Percentiles rank a stretch among this genome's conserved stretches.
Evolutionary conservation across 106 monocot species (phyloP).

Genomic region (Apostasia shenzhenica): DNA sequence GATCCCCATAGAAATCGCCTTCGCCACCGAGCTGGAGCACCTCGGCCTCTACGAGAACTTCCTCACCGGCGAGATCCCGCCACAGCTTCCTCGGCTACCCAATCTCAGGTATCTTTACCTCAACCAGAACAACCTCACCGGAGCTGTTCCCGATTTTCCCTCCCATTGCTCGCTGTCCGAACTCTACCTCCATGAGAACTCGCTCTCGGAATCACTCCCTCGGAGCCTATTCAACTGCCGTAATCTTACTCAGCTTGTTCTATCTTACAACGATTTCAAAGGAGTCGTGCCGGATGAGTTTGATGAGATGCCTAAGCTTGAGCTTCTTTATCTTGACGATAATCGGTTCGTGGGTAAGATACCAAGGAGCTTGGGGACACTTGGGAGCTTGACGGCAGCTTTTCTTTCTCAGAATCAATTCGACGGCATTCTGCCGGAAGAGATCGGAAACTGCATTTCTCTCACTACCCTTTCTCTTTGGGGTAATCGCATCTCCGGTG

Average conservation of each 20-base stretch:
- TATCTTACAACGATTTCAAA: slow-evolving; percentile 28
- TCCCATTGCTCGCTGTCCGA: slow-evolving; percentile 16
- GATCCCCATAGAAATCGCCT: slow-evolving; percentile 32
- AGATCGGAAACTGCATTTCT: slow-evolving; percentile 24
- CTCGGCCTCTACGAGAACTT: slow-evolving; percentile 33
- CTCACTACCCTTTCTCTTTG: slow-evolving; percentile 25
- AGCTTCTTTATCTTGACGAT: slow-evolving; percentile 27
- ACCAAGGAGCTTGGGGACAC: slow-evolving; percentile 28
- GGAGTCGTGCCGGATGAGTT: slow-evolving; percentile 44
- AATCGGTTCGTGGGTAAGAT: slow-evolving; percentile 44
- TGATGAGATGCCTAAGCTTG: slow-evolving; percentile 16
- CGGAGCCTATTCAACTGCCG: slow-evolving; percentile 32
- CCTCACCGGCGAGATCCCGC: slow-evolving; percentile 55
- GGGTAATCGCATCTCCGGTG: slow-evolving; percentile 45
- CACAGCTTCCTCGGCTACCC: slow-evolving; percentile 36
- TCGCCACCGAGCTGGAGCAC: slow-evolving; percentile 21
- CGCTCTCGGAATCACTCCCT: slow-evolving; percentile 44
- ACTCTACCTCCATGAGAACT: slow-evolving; percentile 39
- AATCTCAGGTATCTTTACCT: slow-evolving; percentile 36
- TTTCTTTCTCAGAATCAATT: slow-evolving; percentile 31
- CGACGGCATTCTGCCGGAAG: slow-evolving; percentile 36
- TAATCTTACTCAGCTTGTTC: slow-evolving; percentile 23
- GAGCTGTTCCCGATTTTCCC: slow-evolving; percentile 36
- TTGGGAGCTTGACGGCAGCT: slow-evolving; percentile 20
- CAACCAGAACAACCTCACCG: slow-evolving; percentile 56